Base-by-base conservation (phyloP, 768 basidiomycete species). In the Crepidotus variabilis region DNA sequence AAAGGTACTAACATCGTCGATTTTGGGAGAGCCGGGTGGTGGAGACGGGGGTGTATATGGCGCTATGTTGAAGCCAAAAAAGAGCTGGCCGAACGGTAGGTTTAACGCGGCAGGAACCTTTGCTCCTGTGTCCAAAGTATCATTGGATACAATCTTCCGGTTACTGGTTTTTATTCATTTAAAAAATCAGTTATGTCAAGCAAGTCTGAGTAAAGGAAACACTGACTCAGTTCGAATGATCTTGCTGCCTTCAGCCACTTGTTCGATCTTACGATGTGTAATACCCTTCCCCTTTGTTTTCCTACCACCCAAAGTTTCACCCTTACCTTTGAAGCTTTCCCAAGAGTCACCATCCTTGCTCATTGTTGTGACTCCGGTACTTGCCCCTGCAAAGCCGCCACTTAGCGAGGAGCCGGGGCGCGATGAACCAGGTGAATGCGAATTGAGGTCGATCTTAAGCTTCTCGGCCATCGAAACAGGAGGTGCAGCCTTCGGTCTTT, bases 281-380 rank as follows among this genome's bases (percentile, higher is more conserved):
- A 94, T 85, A 1, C 97, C 97, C 65, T 93, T 95, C 28, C 97
- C 97, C 71, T 94, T 98, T 34, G 96, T 95, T 75, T 88, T 91
- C 61, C 95, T 81, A 8, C 97, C 97, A 33, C 78, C 82, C 4
- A 99, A 73, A 2, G 94, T 94, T 72, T 97, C 90, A 22, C 97
- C 97, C 60, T 86, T 88, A 21, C 97, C 97, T 65, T 92, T 96
- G 78, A 99, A 99, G 60, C 88, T 92, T 71, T 98, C 97, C 89
- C 92, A 93, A 51, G 86, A 81, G 62, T 90, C 88, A 13, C 90
- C 90, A 36, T 74, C 89, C 67, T 89, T 91, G 70, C 86, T 88
- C 22, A 92, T 76, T 10, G 74, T 62, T 10, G 79, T 71, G 18
- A 72, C 63, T 10, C 81, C 77, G 21, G 83, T 72, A 22, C 69